Percentiles rank a stretch among this genome's conserved stretches.
Evolutionary conservation across 2,329 filamentous ascomycete genomes (phyloP).

Genomic region (Neofusicoccum kwambonambiense): DNA sequence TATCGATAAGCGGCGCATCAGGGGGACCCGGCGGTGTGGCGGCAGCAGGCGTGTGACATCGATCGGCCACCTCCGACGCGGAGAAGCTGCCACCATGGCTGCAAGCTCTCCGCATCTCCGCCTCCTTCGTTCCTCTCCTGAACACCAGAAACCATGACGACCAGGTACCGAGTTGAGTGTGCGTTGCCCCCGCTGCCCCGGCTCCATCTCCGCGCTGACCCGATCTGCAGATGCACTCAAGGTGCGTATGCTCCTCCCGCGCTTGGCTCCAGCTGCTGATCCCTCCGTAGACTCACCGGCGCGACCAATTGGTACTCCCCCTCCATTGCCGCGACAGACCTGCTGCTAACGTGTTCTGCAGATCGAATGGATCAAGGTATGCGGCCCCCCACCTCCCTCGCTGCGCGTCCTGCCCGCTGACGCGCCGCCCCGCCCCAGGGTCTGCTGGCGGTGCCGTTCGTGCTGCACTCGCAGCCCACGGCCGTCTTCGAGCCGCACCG

Average conservation of each 20-base stretch:
- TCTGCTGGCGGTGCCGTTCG: constrained; percentile 90
- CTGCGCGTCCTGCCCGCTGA: neutral
- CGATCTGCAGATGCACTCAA: constrained; percentile 59
- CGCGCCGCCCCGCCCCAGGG: constrained; percentile 25
- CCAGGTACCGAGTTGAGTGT: constrained; percentile 44
- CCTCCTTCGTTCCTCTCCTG: constrained; percentile 1
- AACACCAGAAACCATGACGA: constrained; percentile 35
- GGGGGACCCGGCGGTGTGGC: neutral
- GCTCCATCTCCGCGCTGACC: constrained; percentile 3
- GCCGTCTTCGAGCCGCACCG: constrained; percentile 73
- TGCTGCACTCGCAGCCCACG: constrained; percentile 91
- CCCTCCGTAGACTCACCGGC: constrained; percentile 70
- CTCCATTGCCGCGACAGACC: neutral
- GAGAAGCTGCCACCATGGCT: constrained; percentile 3
- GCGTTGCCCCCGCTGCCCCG: constrained; percentile 20
- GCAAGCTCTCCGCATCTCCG: constrained; percentile 1
- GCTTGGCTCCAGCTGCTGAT: neutral
- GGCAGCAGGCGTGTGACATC: neutral
- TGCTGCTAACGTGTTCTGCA: constrained; percentile 27
- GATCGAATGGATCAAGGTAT: constrained; percentile 89
- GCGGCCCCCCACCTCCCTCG: neutral
- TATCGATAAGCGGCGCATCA: constrained; percentile 6
- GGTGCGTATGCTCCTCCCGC: constrained; percentile 40
- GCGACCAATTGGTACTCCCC: constrained; percentile 81
- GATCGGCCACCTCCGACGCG: constrained; percentile 14